These are phyloP conservation scores for Epichloe scottii DNA, from an alignment of 2,329 filamentous ascomycete genomes.

Conservation along the genomic window DNA sequence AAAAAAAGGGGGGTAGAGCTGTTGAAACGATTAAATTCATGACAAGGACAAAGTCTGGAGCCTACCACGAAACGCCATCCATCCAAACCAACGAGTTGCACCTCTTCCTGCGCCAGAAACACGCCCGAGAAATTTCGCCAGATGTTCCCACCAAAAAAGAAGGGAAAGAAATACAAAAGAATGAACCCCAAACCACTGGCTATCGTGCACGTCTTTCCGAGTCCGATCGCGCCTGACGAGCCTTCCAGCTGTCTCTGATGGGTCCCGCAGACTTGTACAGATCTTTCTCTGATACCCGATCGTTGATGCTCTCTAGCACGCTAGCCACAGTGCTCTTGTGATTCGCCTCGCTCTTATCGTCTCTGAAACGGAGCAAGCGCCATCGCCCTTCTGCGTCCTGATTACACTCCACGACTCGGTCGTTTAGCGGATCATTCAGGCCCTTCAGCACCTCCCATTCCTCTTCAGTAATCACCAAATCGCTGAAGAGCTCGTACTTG, in stretches of 20 bases:
- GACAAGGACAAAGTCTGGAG: too few relatives aligned
- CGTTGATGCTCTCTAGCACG: conserved; percentile 80
- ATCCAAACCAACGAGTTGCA: background rate
- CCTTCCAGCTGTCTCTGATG: conserved; percentile 77
- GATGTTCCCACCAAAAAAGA: background rate
- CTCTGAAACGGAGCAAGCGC: conserved; percentile 80
- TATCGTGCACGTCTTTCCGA: conserved; percentile 14
- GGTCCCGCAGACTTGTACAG: conserved; percentile 53
- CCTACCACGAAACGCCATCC: conserved; percentile 1
- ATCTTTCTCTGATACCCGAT: conserved; percentile 74
- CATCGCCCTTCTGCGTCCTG: conserved; percentile 64
- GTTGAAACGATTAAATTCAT: too few relatives aligned
- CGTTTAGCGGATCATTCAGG: conserved; percentile 63
- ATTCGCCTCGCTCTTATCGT: conserved; percentile 87
- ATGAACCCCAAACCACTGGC: background rate
- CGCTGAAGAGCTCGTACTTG: conserved; percentile 51
- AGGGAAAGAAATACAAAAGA: background rate
- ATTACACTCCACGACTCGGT: conserved; percentile 81
- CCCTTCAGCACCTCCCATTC: conserved; percentile 80
- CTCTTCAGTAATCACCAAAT: conserved; percentile 54
- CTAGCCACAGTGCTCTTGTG: conserved; percentile 74
- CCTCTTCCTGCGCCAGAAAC: background rate
- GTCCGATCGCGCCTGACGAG: conserved; percentile 29
- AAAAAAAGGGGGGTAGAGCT: background rate
- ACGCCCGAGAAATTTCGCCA: background rate